Evolutionary conservation across 2,329 filamentous ascomycete genomes (phyloP).

Genomic region (Monosporascus sp.): DNA sequence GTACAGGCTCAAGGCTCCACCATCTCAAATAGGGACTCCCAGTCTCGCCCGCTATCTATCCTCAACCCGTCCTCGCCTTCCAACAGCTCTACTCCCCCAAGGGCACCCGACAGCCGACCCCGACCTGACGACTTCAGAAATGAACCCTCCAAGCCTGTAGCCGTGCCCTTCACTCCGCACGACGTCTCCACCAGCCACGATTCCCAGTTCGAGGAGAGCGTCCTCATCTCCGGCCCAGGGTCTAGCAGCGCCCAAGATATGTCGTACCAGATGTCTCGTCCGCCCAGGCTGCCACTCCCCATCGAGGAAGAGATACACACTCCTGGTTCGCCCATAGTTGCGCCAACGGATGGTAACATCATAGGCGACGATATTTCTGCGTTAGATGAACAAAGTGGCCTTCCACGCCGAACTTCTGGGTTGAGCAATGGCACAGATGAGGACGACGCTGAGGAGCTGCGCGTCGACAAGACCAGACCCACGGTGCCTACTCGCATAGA

Average conservation of each 20-base stretch:
- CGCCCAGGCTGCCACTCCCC: slow-evolving; percentile 82
- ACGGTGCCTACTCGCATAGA: slow-evolving; percentile 81
- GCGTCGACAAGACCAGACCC: slow-evolving; percentile 67
- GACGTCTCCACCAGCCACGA: slow-evolving; percentile 24
- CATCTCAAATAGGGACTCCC: slow-evolving; percentile 41
- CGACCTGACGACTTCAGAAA: slow-evolving; percentile 28
- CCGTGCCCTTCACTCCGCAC: slow-evolving; percentile 41
- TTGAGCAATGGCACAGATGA: slow-evolving; percentile 67
- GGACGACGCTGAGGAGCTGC: slow-evolving; percentile 70
- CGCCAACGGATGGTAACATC: slow-evolving; percentile 57
- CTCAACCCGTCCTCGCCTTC: slow-evolving; percentile 42
- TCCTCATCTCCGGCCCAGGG: slow-evolving; percentile 40
- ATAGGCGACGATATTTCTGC: slow-evolving; percentile 44
- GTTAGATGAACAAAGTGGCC: slow-evolving; percentile 41
- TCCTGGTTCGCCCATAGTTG: slow-evolving; percentile 83
- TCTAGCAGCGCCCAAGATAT: slow-evolving; percentile 58
- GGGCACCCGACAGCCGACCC: slow-evolving; percentile 20
- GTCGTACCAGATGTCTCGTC: slow-evolving; percentile 58
- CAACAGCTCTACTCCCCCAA: slow-evolving; percentile 24
- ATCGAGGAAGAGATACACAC: slow-evolving; percentile 89
- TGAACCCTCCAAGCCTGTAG: slow-evolving; percentile 52
- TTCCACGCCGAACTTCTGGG: slow-evolving; percentile 52
- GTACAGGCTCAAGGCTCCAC: slow-evolving; percentile 56
- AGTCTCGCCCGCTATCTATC: slow-evolving; percentile 44
- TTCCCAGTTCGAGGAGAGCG: slow-evolving; percentile 30